Conservation (phyloP, 805 yeast species). For the Ogataea paraovalis region DNA sequence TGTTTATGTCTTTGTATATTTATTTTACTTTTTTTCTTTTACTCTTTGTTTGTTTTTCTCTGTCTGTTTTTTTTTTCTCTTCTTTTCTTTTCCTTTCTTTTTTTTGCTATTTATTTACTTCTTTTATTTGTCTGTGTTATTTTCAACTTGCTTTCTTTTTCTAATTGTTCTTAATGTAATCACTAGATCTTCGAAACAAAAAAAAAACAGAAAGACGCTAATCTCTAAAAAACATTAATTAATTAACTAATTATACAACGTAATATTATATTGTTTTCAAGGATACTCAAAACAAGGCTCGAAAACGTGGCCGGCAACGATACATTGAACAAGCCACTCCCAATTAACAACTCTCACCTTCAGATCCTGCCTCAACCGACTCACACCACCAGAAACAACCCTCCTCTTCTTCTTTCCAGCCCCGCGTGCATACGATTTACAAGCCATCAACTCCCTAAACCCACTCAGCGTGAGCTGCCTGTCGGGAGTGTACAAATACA, state of each 20-base stretch:
- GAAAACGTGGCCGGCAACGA: conserved; percentile 32
- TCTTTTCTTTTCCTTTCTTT: not conserved
- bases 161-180: too few relatives aligned
- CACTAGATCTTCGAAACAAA: too few relatives aligned
- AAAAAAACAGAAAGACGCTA: too few relatives aligned
- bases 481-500: conserved; percentile 7
- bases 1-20: too few relatives aligned
- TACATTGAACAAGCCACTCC: conserved; percentile 69
- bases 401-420: not conserved
- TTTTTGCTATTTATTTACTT: not conserved
- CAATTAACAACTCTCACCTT: conserved; percentile 41
- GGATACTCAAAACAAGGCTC: conserved; percentile 10
- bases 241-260: not conserved
- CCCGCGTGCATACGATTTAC: too few relatives aligned
- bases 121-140: not conserved
- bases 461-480: conserved; percentile 9
- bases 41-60: not conserved
- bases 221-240: too few relatives aligned
- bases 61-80: not conserved
- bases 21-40: not conserved
- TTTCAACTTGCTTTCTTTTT: too few relatives aligned
- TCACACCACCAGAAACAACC: not conserved
- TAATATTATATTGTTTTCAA: not conserved
- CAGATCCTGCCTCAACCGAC: not conserved
- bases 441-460: conserved; percentile 1